A percentile compares a stretch with the other conserved stretches of the same genome.
phyloP scores from a whole-genome alignment of 495 filamentous ascomycete species.

The Xylaria cubensis region DNA sequence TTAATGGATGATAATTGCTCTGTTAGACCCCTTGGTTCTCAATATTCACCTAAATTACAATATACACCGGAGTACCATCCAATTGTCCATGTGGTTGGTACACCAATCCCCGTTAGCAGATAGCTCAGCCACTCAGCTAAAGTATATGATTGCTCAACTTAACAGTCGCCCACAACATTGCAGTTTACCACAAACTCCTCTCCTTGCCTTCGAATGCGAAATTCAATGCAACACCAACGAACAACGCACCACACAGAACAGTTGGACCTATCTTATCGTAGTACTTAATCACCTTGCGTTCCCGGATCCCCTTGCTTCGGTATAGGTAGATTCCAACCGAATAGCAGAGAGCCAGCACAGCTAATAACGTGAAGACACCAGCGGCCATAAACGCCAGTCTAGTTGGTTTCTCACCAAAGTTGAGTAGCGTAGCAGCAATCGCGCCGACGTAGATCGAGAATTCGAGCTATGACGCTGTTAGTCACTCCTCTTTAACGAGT shows the following conservation, averaged over 20 bases:
- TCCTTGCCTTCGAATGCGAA: constrained; percentile 68
- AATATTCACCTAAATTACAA: background rate
- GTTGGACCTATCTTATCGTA: constrained; percentile 89
- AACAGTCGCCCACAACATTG: background rate
- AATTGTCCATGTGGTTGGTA: background rate
- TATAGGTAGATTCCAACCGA: constrained; percentile 83
- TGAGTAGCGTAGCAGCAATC: constrained; percentile 89
- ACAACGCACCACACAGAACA: constrained; percentile 74
- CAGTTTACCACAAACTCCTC: constrained; percentile 45
- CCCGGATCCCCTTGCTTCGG: constrained; percentile 81
- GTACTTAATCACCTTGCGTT: constrained; percentile 81
- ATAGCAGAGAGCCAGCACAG: constrained; percentile 76
- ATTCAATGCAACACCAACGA: constrained; percentile 76
- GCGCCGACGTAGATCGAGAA: constrained; percentile 93
- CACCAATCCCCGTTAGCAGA: background rate
- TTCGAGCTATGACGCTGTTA: constrained; percentile 66
- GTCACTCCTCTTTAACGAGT: background rate
- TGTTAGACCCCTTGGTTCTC: background rate
- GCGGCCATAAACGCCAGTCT: constrained; percentile 67
- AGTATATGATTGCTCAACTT: background rate
- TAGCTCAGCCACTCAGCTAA: background rate
- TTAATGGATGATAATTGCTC: background rate
- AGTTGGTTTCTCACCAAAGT: constrained; percentile 68
- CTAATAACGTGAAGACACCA: constrained; percentile 81
- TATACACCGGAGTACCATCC: background rate